Percentiles rank a stretch among this genome's conserved stretches.
Evolutionary conservation across 192 early-diverging fungal species (phyloP).

Genomic region (Mortierella claussenii): DNA sequence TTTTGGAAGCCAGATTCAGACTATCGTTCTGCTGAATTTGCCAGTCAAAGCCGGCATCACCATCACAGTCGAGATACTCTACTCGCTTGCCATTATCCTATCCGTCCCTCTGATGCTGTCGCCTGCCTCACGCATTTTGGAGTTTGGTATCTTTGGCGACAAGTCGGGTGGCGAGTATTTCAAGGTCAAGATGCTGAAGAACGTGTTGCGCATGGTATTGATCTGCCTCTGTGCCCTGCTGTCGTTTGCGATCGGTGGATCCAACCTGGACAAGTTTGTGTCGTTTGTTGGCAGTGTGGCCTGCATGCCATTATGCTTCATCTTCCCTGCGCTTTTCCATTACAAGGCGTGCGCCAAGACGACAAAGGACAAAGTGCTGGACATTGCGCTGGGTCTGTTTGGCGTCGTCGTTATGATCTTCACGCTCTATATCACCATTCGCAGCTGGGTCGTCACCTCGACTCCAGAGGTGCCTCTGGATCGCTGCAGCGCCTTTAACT

Average conservation of each 20-base stretch:
- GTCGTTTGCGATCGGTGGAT: constrained; percentile 67
- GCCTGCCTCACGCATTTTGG: constrained; percentile 77
- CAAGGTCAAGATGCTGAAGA: constrained; percentile 83
- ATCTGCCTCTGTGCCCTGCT: constrained; percentile 67
- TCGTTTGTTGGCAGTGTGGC: constrained; percentile 84
- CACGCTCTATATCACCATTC: constrained; percentile 70
- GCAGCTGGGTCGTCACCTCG: constrained; percentile 58
- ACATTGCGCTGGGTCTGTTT: constrained; percentile 69
- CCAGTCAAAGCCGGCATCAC: constrained; percentile 65
- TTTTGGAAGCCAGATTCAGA: constrained; percentile 76
- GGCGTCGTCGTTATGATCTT: constrained; percentile 72
- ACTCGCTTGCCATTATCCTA: constrained; percentile 79
- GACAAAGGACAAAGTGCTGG: constrained; percentile 35
- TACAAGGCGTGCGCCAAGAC: constrained; percentile 59
- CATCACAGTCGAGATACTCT: constrained; percentile 71
- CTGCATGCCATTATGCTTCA: constrained; percentile 78
- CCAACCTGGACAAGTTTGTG: constrained; percentile 79
- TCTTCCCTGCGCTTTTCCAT: constrained; percentile 84
- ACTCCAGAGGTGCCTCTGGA: constrained; percentile 7
- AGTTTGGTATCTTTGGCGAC: constrained; percentile 69
- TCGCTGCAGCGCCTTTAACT: constrained; percentile 22
- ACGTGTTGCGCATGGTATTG: constrained; percentile 66
- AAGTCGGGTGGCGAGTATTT: constrained; percentile 57
- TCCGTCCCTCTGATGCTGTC: constrained; percentile 80
- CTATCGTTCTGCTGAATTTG: constrained; percentile 78